Conservation (phyloP, 2,329 filamentous ascomycete species). For the Penicillium sp. region DNA sequence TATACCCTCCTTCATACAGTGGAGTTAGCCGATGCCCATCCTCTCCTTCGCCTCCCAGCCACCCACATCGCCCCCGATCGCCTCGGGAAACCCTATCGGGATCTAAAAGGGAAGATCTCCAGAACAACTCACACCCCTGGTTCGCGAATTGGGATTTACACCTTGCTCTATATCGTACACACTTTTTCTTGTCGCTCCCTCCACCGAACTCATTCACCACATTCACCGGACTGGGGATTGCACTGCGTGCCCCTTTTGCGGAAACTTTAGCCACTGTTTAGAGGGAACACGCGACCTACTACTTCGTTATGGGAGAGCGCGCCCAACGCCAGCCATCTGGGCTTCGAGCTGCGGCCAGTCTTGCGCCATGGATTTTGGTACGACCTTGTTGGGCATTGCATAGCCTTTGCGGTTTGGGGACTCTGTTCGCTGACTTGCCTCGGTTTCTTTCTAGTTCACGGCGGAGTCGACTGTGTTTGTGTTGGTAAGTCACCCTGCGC, state of each 20-base stretch:
- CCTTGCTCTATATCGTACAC: neutral
- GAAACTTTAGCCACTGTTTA: slow-evolving; percentile 13
- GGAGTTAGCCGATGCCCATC: neutral
- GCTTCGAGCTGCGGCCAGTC: slow-evolving; percentile 35
- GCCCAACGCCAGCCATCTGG: slow-evolving; percentile 34
- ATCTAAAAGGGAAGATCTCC: neutral
- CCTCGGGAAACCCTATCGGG: slow-evolving; percentile 3
- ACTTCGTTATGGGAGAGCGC: slow-evolving; percentile 34
- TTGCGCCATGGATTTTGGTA: slow-evolving; percentile 44
- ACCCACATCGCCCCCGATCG: slow-evolving; percentile 1
- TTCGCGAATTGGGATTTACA: neutral
- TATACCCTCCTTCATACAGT: neutral
- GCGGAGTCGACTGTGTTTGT: slow-evolving; percentile 47
- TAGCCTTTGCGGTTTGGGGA: neutral
- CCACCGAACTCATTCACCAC: neutral
- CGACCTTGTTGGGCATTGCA: slow-evolving; percentile 13
- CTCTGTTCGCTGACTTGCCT: slow-evolving; percentile 10
- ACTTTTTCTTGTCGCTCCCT: neutral
- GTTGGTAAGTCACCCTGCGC: slow-evolving; percentile 37
- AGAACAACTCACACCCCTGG: slow-evolving; percentile 5
- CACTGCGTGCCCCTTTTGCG: slow-evolving; percentile 2
- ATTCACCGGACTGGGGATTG: neutral
- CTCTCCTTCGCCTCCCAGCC: neutral
- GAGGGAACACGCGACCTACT: slow-evolving; percentile 11
- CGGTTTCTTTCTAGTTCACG: slow-evolving; percentile 36